These are phyloP conservation scores for Westerdykella ornata DNA, from an alignment of 2,329 filamentous ascomycete species.

Conservation along the genomic window DNA sequence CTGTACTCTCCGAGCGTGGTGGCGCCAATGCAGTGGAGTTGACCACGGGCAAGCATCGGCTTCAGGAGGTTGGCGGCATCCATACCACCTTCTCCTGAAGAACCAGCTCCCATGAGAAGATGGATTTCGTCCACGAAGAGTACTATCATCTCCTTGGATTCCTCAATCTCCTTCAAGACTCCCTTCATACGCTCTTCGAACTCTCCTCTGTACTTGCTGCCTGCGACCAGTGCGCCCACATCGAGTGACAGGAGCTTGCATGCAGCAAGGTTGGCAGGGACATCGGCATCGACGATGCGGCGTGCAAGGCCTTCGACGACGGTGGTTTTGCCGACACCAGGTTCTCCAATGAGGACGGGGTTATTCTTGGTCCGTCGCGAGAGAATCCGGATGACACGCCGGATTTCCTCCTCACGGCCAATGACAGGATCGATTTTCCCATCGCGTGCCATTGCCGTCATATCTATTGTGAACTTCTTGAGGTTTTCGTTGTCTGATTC, in stretches of 20 bases:
- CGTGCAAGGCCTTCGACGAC: slow-evolving; percentile 94
- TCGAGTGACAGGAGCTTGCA: slow-evolving; percentile 94
- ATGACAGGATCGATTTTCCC: slow-evolving; percentile 98
- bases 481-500: slow-evolving; percentile 92
- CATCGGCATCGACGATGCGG: slow-evolving; percentile 92
- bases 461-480: slow-evolving; percentile 97
- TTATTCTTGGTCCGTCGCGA: slow-evolving; percentile 97
- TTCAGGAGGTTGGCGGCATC: slow-evolving; percentile 96
- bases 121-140: slow-evolving; percentile 99
- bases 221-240: slow-evolving; percentile 88
- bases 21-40: slow-evolving; percentile 95
- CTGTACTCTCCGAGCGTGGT: slow-evolving; percentile 93
- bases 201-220: slow-evolving; percentile 96
- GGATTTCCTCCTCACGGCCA: slow-evolving; percentile 90
- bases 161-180: slow-evolving; percentile 90
- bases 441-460: slow-evolving; percentile 92
- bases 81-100: slow-evolving; percentile 95
- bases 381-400: slow-evolving; percentile 83
- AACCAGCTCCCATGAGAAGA: slow-evolving; percentile 93
- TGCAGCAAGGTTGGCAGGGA: slow-evolving; percentile 87
- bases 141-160: slow-evolving; percentile 93
- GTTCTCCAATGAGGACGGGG: slow-evolving; percentile 93
- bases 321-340: slow-evolving; percentile 96
- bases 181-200: slow-evolving; percentile 99
- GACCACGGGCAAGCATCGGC: slow-evolving; percentile 93